Base-by-base conservation (phyloP, 2,329 filamentous ascomycete species). In the Karstenula rhodostoma region DNA sequence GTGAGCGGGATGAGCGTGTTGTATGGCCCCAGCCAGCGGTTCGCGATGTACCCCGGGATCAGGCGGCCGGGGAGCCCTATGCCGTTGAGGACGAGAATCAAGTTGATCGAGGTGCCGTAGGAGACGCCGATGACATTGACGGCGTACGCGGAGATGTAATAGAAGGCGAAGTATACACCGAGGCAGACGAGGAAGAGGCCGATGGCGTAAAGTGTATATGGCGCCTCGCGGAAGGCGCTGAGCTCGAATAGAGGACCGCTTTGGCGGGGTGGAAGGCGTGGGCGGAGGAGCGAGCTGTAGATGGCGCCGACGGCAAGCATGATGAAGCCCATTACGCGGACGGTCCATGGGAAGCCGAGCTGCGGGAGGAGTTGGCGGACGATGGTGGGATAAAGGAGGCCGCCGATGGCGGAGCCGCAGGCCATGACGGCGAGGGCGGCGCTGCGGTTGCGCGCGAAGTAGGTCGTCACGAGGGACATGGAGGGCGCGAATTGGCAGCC, bases 291-390 rank as follows among this genome's bases (percentile, higher is more conserved):
- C 1, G 72, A 67, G 12, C 76, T 65, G 22, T 78, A 78, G 17
- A 77, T 53, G 0, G 64, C 58, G 0, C 79, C 73, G 0, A 77
- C 79, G 0, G 77, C 81, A 1, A 89, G 64, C 25, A 87, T 85
- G 35, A 90, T 81, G 53, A 91, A 84, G 0, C 85, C 88, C 62
- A 89, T 81, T 0, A 84, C 81, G 0, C 88, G 80, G n/a, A 89
- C 82, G 0, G 89, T 88, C 87, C 88, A 90, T 0, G 81, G 80
- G 68, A 89, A 90, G 0, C 89, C 89, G 3, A 90, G 77, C 19
- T 79, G 80, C 0, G 87, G 85, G 1, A 89, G 76, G 17, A 90
- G 75, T 56, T 86, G 83, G n/a, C 78, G 70, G 2, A 80, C 78
- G 19, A 83, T 70, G 1, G 85, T 79, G 0, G 89, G 88, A 68